Evolutionary conservation across 441 rosid species (phyloP), one percentile per base, ranked within the genome.

Genomic region (Corymbia citriodora): DNA sequence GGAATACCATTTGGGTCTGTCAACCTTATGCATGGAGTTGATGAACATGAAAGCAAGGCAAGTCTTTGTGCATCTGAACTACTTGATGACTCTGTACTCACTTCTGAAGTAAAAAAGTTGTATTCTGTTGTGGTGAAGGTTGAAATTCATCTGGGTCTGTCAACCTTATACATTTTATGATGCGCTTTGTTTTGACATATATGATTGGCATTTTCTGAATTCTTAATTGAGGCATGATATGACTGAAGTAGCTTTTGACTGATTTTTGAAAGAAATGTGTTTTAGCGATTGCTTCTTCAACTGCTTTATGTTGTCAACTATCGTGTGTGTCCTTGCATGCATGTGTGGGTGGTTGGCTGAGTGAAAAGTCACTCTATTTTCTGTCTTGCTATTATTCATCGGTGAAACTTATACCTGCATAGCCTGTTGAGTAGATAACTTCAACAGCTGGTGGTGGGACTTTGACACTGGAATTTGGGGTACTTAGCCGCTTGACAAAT

Each of bases 371-470:
- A 52, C 15, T 21, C 9, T 40, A 74, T 40, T 74, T 23, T 40
- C 85, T 40, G 29, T 40, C 15, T 79, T 79, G 18, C 53, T 79
- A 74, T 74, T 74, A 74, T 74, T 50, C 2, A 53, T 79, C 53
- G 12, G 52, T 5, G n/a, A 79, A 45, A 79, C 85, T 79, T 45
- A 79, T 79, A 79, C 85, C n/a, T 79, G 52, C 85, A 79, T 93
- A 85, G 74, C 90, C 83, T 93, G 89, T 94, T 91, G 92, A 54
- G 18, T 59, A 98, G 99, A 95, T 98, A 92, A 98, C 99, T 81
- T 97, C 99, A 89, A 97, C 99, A 27, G 99, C 99, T 86, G 99
- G 99, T 91, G 99, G 99, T 89, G 99, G 98, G 92, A 98, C 99
- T 48, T 93, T 98, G 95, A 97, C 99, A 65, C 95, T 98, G 93